Evolutionary conservation across 805 yeast genomes (phyloP), one percentile per base, ranked within the genome.

Genomic region (Starmera caribaea): DNA sequence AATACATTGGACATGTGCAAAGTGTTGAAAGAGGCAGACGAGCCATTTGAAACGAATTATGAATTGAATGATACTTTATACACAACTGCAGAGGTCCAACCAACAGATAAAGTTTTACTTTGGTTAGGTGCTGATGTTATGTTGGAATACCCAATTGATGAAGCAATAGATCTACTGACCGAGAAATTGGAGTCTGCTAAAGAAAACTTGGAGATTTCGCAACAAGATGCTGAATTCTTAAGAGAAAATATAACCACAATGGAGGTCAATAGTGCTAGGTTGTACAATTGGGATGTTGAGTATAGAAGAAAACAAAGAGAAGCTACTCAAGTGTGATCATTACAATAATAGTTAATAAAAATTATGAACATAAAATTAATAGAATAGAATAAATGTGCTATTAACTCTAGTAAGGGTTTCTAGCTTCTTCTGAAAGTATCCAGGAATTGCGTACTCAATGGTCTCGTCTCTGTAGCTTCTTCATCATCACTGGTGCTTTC

Each of bases 111-210:
- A 26, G 97, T 92, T 2, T 78, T 78, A 46, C 67, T 92, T 36
- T 92, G 98, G 98, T 70, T 92, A n/a, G 98, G 98, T 10, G 98
- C 98, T 0, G 95, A 88, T 50, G 89, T 90, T 8, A 90, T 92
- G 97, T 69, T 92, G 54, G 97, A 92, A 57, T 92, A 90, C 54
- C 89, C 96, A 12, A 65, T 87, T 21, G 83, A 74, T 31, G 98
- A 92, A 58, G 98, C 98, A 2, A 72, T 79, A 36, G 79, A 69
- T 30, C 68, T 92, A 49, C 65, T 92, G 41, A 54, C 66, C 11
- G 69, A 69, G 31, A 77, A 90, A 57, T 69, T 89, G 44, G 58
- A 59, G 12, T 73, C 74, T 29, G 88, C 95, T 13, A 64, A 73
- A 48, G 65, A 70, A 32, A 81, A 74, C 46, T 69, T 77, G 49